Evolutionary conservation across 2,329 filamentous ascomycete species (phyloP), one percentile per base, ranked within the genome.

Genomic region (Penicillium digitatum): DNA sequence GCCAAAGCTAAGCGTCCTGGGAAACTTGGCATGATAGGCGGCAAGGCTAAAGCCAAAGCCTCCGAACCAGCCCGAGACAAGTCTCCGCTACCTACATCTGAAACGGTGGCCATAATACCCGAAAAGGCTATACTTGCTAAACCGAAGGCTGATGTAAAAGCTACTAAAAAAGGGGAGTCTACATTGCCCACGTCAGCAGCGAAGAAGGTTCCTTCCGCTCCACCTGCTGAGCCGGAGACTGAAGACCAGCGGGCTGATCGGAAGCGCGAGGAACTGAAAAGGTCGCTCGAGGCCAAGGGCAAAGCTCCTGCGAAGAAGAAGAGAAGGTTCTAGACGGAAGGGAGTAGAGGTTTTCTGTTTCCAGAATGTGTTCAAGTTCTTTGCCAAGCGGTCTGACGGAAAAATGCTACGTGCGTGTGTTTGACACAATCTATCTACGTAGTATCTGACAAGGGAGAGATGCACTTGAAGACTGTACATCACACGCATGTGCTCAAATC

Each of bases 261-360:
- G 51, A 84, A 79, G 61, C 74, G 83, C 12, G 75, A 80, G 47
- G 80, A 83, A 63, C 65, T 87, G 57, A 85, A 84, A 65, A 73
- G 78, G 18, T 72, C 79, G 39, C 63, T 83, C 16, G 78, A 78
- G 49, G 73, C 71, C 52, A 81, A 79, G 63, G 76, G 77, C 27
- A 81, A 80, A 60, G 78, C 74, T 49, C 76, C 77, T 10, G 73
- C 67, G 18, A 85, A 81, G 74, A 86, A 84, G 74, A 83, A 80
- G 66, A 69, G 81, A 53, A 81, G 73, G 55, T 84, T 84, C 58
- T 84, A 66, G 73, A 10, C 20, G 37, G 24, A 20, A 18, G 14
- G 12, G 37, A 3, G 6, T 9, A 2, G 8, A 4, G 18, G n/a
- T 24, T 24, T 32, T 5, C n/a, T 12, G 43, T n/a, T 45, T 5